phyloP scores from a whole-genome alignment of 768 basidiomycete genomes.

The Kwoniella heveanensis region DNA sequence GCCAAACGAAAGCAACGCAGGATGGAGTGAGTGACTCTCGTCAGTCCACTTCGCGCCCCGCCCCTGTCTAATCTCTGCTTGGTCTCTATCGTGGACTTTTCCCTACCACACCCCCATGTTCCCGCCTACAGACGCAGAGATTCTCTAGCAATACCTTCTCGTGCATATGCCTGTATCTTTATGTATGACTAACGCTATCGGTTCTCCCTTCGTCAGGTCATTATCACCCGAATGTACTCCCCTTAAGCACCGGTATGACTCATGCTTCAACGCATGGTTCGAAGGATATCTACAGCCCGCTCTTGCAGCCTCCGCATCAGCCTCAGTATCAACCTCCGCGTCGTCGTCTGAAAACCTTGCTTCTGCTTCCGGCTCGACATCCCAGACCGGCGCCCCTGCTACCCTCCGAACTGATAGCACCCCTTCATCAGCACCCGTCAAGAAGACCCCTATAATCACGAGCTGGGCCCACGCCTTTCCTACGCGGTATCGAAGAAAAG shows the following conservation, averaged over 20 bases:
- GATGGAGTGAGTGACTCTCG: too few relatives aligned
- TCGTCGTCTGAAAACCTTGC: conserved; percentile 17
- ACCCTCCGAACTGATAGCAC: not conserved
- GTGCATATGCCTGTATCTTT: too few relatives aligned
- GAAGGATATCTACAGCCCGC: conserved; percentile 88
- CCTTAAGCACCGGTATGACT: conserved; percentile 83
- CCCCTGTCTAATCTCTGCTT: too few relatives aligned
- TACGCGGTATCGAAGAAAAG: conserved; percentile 8
- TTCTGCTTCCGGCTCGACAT: conserved; percentile 7
- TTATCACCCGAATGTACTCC: conserved; percentile 83
- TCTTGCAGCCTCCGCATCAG: conserved; percentile 51
- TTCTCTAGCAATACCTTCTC: too few relatives aligned
- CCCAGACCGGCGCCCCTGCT: not conserved
- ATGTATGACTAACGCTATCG: not conserved
- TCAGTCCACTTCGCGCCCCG: too few relatives aligned
- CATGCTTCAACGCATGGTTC: conserved; percentile 97
- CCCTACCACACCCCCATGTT: too few relatives aligned
- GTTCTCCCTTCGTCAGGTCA: conserved; percentile 57
- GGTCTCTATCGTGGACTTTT: too few relatives aligned
- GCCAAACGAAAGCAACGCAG: too few relatives aligned
- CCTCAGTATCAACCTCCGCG: conserved; percentile 16
- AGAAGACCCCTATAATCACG: conserved; percentile 18
- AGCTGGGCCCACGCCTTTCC: conserved; percentile 28
- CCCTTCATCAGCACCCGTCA: not conserved
- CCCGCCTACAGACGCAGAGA: too few relatives aligned